Conservation (phyloP, 1,284 basidiomycete species). For the Rhodotorula sp. region DNA sequence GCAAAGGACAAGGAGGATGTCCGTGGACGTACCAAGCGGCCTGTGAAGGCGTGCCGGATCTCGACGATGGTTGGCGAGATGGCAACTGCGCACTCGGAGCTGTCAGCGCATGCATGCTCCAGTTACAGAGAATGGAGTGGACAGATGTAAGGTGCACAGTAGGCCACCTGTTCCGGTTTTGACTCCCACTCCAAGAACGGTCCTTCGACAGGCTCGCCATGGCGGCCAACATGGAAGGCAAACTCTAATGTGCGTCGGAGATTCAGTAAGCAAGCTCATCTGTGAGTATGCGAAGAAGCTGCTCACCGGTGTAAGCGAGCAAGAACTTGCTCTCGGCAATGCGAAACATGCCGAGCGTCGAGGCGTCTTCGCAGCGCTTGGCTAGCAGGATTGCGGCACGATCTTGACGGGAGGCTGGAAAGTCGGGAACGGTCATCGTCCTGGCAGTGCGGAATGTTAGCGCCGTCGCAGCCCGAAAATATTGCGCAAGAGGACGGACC, state of each 20-base stretch:
- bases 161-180: constrained; percentile 78
- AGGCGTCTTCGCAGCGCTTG: constrained; percentile 71
- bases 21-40: constrained; percentile 12
- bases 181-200: constrained; percentile 86
- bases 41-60: constrained; percentile 36
- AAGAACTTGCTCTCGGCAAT: constrained; percentile 70
- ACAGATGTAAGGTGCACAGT: constrained; percentile 77
- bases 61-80: constrained; percentile 35
- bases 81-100: constrained; percentile 11
- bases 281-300: not conserved
- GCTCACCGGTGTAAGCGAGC: constrained; percentile 82
- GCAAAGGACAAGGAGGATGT: not conserved
- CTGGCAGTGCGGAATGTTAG: not conserved
- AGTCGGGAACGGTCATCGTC: constrained; percentile 60
- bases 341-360: constrained; percentile 89
- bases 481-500: constrained; percentile 57
- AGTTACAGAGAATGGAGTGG: not conserved
- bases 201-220: constrained; percentile 55
- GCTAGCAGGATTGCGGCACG: constrained; percentile 67
- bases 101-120: not conserved
- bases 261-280: too few relatives aligned
- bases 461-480: too few relatives aligned
- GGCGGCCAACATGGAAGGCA: constrained; percentile 82
- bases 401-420: constrained; percentile 65
- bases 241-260: constrained; percentile 61